Evolutionary conservation across 2,329 filamentous ascomycete genomes (phyloP).

Genomic region (Talaromyces sp.): DNA sequence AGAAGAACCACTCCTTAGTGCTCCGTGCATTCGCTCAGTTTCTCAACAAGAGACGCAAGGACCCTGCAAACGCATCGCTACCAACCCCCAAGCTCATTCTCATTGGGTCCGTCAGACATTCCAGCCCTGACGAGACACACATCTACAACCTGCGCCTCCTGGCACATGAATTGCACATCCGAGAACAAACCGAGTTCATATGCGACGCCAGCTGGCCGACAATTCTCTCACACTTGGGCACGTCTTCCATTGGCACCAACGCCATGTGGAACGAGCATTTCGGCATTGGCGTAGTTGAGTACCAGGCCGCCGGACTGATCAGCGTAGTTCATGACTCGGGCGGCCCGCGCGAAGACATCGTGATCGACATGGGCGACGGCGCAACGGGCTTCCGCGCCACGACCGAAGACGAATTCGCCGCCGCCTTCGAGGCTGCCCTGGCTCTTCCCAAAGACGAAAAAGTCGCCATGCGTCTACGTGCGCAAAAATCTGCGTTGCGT

Average conservation of each 20-base stretch:
- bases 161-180: constrained; percentile 78
- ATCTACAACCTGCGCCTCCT: constrained; percentile 86
- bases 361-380: constrained; percentile 69
- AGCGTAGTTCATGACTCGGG: constrained; percentile 90
- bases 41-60: constrained; percentile 48
- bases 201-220: constrained; percentile 85
- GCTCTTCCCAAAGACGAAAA: constrained; percentile 57
- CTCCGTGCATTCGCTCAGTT: constrained; percentile 78
- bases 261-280: constrained; percentile 99
- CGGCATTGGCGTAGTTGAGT: constrained; percentile 96
- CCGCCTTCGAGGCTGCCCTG: constrained; percentile 72
- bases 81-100: constrained; percentile 64
- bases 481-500: constrained; percentile 69
- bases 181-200: constrained; percentile 78
- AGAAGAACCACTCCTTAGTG: constrained; percentile 91
- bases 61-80: constrained; percentile 40
- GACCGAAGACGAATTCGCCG: constrained; percentile 71
- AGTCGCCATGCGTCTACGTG: constrained; percentile 67
- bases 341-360: constrained; percentile 89
- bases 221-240: constrained; percentile 72
- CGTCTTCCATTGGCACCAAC: constrained; percentile 81
- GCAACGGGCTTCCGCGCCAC: constrained; percentile 84
- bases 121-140: constrained; percentile 43
- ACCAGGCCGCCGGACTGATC: constrained; percentile 90
- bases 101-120: constrained; percentile 83